phyloP scores from a whole-genome alignment of 768 basidiomycete genomes.

The Leccinum incarnatum region DNA sequence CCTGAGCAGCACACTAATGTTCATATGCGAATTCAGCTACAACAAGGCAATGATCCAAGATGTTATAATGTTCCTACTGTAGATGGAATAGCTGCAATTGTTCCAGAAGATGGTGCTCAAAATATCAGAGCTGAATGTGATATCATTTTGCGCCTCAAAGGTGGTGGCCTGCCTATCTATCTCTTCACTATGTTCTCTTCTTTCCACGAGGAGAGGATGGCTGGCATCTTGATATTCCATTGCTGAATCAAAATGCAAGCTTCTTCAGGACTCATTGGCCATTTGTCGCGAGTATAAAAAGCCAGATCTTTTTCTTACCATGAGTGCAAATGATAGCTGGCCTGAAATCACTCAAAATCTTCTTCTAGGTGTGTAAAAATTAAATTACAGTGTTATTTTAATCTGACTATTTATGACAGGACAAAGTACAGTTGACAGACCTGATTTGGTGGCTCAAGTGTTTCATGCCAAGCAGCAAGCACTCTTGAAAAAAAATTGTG shows the following conservation, averaged over 20 bases:
- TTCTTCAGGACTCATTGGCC: no score
- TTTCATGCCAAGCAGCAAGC: no score
- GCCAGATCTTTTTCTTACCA: no score
- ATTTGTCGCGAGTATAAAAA: no score
- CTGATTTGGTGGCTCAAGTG: no score
- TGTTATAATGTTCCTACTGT: not conserved
- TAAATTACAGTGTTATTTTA: no score
- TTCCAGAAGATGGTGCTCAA: not conserved
- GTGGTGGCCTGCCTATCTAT: not conserved
- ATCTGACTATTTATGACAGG: no score
- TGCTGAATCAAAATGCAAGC: not conserved
- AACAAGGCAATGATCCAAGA: not conserved
- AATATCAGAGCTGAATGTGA: not conserved
- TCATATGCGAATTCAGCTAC: not conserved
- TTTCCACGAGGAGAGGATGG: not conserved
- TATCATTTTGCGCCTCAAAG: not conserved
- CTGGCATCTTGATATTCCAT: not conserved
- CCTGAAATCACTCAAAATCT: no score
- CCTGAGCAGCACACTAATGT: not conserved
- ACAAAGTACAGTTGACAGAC: no score
- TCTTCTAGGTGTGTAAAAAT: no score
- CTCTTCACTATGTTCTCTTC: not conserved
- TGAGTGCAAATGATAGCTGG: no score
- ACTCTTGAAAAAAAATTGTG: no score
- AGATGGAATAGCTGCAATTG: not conserved